These are phyloP conservation scores for Phytophthora pseudosyringae DNA, from an alignment of 352 stramenopile species.

Conservation along the genomic window DNA sequence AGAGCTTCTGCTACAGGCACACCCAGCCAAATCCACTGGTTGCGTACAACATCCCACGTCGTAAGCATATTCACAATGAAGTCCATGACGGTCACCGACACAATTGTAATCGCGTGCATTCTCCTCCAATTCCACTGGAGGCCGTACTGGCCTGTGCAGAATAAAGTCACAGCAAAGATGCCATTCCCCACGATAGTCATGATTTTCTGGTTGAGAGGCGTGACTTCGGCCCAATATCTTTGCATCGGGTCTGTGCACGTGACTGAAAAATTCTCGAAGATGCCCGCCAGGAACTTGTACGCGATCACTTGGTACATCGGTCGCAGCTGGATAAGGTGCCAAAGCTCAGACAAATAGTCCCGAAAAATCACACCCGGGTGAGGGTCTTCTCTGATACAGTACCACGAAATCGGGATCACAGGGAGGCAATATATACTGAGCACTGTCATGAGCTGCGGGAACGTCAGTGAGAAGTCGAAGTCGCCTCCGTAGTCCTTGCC, in stretches of 20 bases:
- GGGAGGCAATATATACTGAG: constrained; percentile 42
- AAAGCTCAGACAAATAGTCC: constrained; percentile 51
- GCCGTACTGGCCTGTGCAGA: constrained; percentile 38
- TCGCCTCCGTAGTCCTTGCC: too few species aligned
- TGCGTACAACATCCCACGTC: constrained; percentile 46
- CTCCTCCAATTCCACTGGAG: constrained; percentile 51
- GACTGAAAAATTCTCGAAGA: constrained; percentile 49
- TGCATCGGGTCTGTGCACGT: constrained; percentile 39
- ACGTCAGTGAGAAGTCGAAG: constrained; percentile 55
- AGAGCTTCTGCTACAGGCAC: constrained; percentile 41
- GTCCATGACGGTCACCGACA: constrained; percentile 39
- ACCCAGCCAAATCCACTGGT: constrained; percentile 58
- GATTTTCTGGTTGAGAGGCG: constrained; percentile 44
- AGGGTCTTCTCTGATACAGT: constrained; percentile 53
- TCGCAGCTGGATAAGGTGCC: constrained; percentile 40
- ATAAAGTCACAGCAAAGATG: constrained; percentile 39
- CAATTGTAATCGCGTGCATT: constrained; percentile 38
- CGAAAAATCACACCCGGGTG: constrained; percentile 35
- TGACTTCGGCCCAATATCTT: constrained; percentile 36
- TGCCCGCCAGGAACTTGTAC: constrained; percentile 45
- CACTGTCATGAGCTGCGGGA: constrained; percentile 51
- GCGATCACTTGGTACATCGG: constrained; percentile 55
- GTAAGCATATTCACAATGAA: constrained; percentile 39
- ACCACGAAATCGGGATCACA: constrained; percentile 56
- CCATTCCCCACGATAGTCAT: constrained; percentile 41